Base-by-base conservation (phyloP, 306 rosid species). In the Vachellia collinsii region DNA sequence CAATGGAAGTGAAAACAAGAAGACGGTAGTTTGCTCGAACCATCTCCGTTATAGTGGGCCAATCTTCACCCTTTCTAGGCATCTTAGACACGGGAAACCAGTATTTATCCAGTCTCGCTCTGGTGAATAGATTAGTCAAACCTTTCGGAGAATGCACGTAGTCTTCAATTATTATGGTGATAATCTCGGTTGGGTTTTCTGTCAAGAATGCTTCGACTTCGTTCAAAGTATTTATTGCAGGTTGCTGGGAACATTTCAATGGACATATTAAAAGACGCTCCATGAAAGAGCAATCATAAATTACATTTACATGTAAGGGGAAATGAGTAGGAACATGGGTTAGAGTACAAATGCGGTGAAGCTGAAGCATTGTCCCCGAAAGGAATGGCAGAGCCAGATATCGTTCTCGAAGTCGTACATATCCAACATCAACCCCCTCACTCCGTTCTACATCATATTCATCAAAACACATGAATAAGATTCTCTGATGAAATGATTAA, bases 301-400 rank as follows among this genome's bases (percentile, higher is more conserved):
- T 8, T 29, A 78, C 37, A 77, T 14, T 63, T 12, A 42, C 53
- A 81, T 51, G 53, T 29, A 81, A 38, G 22, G 22, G 0, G 2
- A 67, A 4, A 64, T 38, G 17, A 72, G 77, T 34, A 73, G 65
- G 73, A 74, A 46, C 74, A 79, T 76, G 64, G 77, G 84, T 73
- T 44, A 72, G 76, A 78, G 90, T 93, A 94, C 99, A 83, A 94
- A 93, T 46, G 99, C 99, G 8, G 97, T 94, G 94, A 94, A 91
- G 91, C 90, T 89, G 94, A 80, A 94, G 87, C 99, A 94, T 85
- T 94, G 97, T 56, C 97, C 97, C 64, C 62, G 83, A 77, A 94
- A 93, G 29, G 99, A 93, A 90, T 94, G 99, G 86, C 97, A 94
- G 72, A 94, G 97, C 99, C 99, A 94, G 86, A 94, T 88, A 87